Evolutionary conservation across 805 yeast genomes (phyloP).

Genomic region (Phaffomyces opuntiae): DNA sequence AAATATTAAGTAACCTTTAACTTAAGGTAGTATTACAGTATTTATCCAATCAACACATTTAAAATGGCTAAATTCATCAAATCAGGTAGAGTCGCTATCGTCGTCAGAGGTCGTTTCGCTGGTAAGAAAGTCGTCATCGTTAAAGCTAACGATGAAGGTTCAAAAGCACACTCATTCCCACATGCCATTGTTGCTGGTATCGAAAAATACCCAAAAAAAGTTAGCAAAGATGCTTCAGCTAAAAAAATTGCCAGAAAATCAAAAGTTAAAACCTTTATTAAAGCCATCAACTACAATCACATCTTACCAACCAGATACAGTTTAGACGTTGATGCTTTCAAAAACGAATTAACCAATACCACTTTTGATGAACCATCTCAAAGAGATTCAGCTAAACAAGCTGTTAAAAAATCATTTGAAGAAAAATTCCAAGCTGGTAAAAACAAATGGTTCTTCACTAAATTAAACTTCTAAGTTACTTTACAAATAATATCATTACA

Average conservation of each 20-base stretch:
- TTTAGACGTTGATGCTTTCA: conserved; percentile 93
- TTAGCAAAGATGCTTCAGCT: conserved; percentile 88
- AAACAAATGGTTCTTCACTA: conserved; percentile 99
- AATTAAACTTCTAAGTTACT: conserved; percentile 82
- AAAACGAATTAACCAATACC: conserved; percentile 85
- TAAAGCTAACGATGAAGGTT: conserved; percentile 97
- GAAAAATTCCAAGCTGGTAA: conserved; percentile 99
- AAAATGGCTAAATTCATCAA: conserved; percentile 97
- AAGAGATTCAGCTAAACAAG: conserved; percentile 98
- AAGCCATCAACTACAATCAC: conserved; percentile 99
- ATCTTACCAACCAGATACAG: conserved; percentile 99
- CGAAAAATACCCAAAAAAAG: conserved; percentile 97
- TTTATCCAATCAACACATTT: conserved; percentile 9
- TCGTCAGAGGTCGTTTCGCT: conserved; percentile 99
- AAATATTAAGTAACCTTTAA: conserved; percentile 14
- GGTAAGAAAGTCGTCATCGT: conserved; percentile 99
- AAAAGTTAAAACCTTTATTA: conserved; percentile 97
- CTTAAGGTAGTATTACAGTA: neutral
- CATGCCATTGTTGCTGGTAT: conserved; percentile 99
- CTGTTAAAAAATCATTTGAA: conserved; percentile 97
- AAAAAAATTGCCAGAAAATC: conserved; percentile 97
- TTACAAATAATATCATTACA: conserved; percentile 12
- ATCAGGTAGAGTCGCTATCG: conserved; percentile 97
- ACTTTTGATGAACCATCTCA: conserved; percentile 96
- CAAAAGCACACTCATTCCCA: conserved; percentile 98